phyloP scores from a whole-genome alignment of 345 rosid species.

The Anastatica hierochuntica region DNA sequence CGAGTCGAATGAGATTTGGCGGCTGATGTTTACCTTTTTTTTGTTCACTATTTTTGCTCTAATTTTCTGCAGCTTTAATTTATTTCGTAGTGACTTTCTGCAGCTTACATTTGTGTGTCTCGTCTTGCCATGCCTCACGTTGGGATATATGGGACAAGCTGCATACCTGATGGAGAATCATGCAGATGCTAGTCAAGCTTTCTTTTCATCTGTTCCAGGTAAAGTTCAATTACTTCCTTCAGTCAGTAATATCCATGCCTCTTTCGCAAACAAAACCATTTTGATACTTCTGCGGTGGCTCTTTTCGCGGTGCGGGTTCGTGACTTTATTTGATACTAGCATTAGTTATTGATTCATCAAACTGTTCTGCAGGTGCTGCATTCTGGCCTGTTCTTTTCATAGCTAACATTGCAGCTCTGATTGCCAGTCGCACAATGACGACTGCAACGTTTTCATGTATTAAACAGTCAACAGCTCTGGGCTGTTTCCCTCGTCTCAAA shows the following conservation, averaged over 20 bases:
- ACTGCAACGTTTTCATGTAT: conserved; percentile 96
- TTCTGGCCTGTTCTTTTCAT: conserved; percentile 81
- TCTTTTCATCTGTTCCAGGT: conserved; percentile 89
- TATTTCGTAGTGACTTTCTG: conserved; percentile 40
- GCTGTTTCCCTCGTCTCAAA: conserved; percentile 97
- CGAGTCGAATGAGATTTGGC: conserved; percentile 24
- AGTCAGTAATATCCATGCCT: conserved; percentile 3
- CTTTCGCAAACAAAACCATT: conserved; percentile 11
- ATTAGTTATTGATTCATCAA: conserved; percentile 8
- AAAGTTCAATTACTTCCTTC: conserved; percentile 29
- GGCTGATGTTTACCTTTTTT: conserved; percentile 3
- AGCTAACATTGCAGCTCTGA: conserved; percentile 83
- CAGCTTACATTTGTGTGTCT: conserved; percentile 97
- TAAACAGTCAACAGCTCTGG: conserved; percentile 91
- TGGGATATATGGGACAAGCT: conserved; percentile 99
- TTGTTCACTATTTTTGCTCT: too few relatives aligned
- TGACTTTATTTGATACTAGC: neutral
- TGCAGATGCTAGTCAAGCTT: conserved; percentile 49
- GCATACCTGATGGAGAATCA: conserved; percentile 66
- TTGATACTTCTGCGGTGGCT: too few relatives aligned
- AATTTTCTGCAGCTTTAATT: conserved; percentile 26
- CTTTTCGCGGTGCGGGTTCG: too few relatives aligned
- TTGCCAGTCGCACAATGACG: conserved; percentile 96
- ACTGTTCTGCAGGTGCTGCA: conserved; percentile 42
- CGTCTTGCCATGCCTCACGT: conserved; percentile 87